Base-by-base conservation (phyloP, 2,329 filamentous ascomycete genomes). In the Thermoascus crustaceus region DNA sequence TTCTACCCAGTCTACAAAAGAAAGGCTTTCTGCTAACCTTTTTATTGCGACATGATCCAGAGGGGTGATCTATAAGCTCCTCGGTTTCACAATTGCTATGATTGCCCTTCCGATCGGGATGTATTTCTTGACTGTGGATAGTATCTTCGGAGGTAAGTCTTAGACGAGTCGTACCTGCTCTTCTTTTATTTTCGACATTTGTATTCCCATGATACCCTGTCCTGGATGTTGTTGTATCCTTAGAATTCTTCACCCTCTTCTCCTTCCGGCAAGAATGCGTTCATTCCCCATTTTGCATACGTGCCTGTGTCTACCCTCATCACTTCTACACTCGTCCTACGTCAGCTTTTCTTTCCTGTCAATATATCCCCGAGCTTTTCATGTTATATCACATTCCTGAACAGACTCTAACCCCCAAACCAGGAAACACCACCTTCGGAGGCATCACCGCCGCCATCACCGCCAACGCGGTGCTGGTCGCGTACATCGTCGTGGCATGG, bases 41-140 rank as follows among this genome's bases (percentile, higher is more conserved):
- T n/a, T n/a, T n/a, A n/a, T n/a, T n/a, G n/a, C n/a, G n/a, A 30
- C 31, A 7, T 7, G 36, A 33, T 39, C 25, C 33, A 86, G 86
- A 38, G 72, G 82, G 54, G 87, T 96, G 46, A 91, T 98, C 45
- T 67, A 80, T 54, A 98, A 96, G 66, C 78, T 98, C 13, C 72
- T 96, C 10, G 80, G 75, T 44, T 96, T 95, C 65, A 94, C 88
- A 0, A 68, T 88, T 24, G 88, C 87, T 55, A 96, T 98, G 89
- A 74, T 95, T 41, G 74, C 82, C 10, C 64, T 84, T 13, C 91
- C 91, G 9, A 85, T 98, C 48, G 80, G 85, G 25, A 86, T 83
- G 26, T 98, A 95, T 63, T 98, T 93, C 59, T 53, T 83, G 30
- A 83, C 84, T 0, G 72, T 94, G 18, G 75, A 88, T 53, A 73